Percentiles rank a stretch among this genome's conserved stretches.
Evolutionary conservation across 768 basidiomycete species (phyloP).

Genomic region (Cystobasidium tubakii): DNA sequence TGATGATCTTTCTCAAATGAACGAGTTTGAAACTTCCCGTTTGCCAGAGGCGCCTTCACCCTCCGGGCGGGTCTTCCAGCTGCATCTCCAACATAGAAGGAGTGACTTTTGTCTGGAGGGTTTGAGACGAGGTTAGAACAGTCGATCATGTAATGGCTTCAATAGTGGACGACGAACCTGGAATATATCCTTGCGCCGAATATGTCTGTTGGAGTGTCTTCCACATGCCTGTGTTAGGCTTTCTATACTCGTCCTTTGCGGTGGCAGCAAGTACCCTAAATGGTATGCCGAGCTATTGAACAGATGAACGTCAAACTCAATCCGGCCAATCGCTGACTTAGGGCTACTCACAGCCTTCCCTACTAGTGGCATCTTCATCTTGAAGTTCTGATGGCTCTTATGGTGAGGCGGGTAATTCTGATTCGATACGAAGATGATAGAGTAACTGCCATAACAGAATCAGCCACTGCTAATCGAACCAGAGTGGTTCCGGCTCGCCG

Average conservation of each 20-base stretch:
- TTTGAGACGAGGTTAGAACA: not conserved
- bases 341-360: constrained; percentile 16
- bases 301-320: not conserved
- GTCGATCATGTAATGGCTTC: not conserved
- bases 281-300: constrained; percentile 43
- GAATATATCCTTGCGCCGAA: constrained; percentile 46
- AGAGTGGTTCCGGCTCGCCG: not conserved
- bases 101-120: constrained; percentile 46
- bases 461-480: not conserved
- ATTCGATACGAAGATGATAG: constrained; percentile 32
- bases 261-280: constrained; percentile 50
- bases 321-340: not conserved
- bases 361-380: constrained; percentile 30
- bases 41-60: constrained; percentile 41
- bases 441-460: not conserved
- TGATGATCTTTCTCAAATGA: constrained; percentile 34
- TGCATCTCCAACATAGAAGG: constrained; percentile 53
- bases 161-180: not conserved
- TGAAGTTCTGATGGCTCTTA: constrained; percentile 19
- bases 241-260: constrained; percentile 49
- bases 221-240: constrained; percentile 52
- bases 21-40: not conserved
- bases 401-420: constrained; percentile 20
- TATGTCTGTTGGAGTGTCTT: constrained; percentile 44
- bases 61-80: constrained; percentile 49